A percentile compares a stretch with the other conserved stretches of the same genome.
Conservation (phyloP, 2,329 filamentous ascomycete genomes). For the Berkeleyomyces rouxiae region DNA sequence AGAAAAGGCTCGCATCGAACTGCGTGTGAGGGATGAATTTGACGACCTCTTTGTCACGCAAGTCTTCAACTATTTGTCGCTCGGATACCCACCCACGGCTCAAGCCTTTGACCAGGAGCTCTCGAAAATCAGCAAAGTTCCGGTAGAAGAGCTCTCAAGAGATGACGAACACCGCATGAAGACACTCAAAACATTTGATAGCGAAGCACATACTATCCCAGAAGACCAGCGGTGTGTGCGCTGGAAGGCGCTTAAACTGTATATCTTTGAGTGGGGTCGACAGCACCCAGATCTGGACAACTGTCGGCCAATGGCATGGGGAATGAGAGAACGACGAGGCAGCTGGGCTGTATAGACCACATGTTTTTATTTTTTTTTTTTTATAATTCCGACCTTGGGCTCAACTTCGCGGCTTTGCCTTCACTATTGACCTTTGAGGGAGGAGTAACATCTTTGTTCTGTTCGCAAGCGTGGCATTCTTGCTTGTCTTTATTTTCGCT, state of each 20-base stretch:
- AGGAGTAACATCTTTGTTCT: no score
- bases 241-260: slow-evolving; percentile 70
- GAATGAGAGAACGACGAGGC: slow-evolving; percentile 46
- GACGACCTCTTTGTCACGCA: slow-evolving; percentile 77
- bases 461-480: no score
- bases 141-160: slow-evolving; percentile 49
- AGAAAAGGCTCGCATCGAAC: slow-evolving; percentile 33
- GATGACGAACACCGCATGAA: slow-evolving; percentile 48
- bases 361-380: not conserved
- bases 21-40: slow-evolving; percentile 49
- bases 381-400: no score
- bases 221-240: slow-evolving; percentile 39
- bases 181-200: slow-evolving; percentile 56
- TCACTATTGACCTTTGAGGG: no score
- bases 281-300: slow-evolving; percentile 63
- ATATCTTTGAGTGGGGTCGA: slow-evolving; percentile 77
- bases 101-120: slow-evolving; percentile 73
- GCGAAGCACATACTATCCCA: slow-evolving; percentile 18
- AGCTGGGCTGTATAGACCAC: slow-evolving; percentile 50
- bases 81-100: slow-evolving; percentile 79
- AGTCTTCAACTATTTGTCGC: slow-evolving; percentile 89
- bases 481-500: no score
- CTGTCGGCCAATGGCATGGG: slow-evolving; percentile 44
- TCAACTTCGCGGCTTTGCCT: no score
- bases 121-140: slow-evolving; percentile 58